Evolutionary conservation across 106 monocot genomes (phyloP).

Genomic region (Narthecium ossifragum): DNA sequence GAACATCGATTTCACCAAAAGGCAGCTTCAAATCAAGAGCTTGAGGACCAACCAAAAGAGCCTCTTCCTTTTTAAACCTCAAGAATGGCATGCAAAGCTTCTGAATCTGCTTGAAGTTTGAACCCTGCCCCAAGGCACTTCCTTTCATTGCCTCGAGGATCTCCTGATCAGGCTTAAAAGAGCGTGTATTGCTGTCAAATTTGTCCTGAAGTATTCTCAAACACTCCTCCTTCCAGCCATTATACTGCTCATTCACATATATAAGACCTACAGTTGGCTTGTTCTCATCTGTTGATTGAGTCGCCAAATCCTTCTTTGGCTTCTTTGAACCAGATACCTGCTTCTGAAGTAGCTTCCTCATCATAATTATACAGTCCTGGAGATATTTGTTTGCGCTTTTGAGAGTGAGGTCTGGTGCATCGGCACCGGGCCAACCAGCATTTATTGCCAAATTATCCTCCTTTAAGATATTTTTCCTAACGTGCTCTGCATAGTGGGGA

Average conservation of each 20-base stretch:
- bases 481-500: conserved; percentile 82
- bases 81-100: conserved; percentile 89
- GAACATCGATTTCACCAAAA: conserved; percentile 80
- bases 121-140: conserved; percentile 39
- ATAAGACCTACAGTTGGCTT: conserved; percentile 55
- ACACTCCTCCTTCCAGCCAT: conserved; percentile 82
- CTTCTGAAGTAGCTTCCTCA: conserved; percentile 80
- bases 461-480: conserved; percentile 59
- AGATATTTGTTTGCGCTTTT: conserved; percentile 79
- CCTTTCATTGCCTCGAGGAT: conserved; percentile 59
- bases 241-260: conserved; percentile 82
- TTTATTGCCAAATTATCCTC: conserved; percentile 59
- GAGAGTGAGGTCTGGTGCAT: conserved; percentile 52
- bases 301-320: conserved; percentile 43
- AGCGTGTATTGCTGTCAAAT: conserved; percentile 28
- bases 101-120: conserved; percentile 63
- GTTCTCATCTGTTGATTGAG: conserved; percentile 26
- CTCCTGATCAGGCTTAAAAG: conserved; percentile 59
- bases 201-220: conserved; percentile 57
- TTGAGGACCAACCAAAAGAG: conserved; percentile 50
- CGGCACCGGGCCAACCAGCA: conserved; percentile 65
- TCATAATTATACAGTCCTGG: conserved; percentile 70
- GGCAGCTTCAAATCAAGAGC: conserved; percentile 84
- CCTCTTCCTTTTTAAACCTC: conserved; percentile 84
- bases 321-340: conserved; percentile 73